Evolutionary conservation across 768 basidiomycete species (phyloP).

Genomic region (Trichaptum fuscoviolaceum): DNA sequence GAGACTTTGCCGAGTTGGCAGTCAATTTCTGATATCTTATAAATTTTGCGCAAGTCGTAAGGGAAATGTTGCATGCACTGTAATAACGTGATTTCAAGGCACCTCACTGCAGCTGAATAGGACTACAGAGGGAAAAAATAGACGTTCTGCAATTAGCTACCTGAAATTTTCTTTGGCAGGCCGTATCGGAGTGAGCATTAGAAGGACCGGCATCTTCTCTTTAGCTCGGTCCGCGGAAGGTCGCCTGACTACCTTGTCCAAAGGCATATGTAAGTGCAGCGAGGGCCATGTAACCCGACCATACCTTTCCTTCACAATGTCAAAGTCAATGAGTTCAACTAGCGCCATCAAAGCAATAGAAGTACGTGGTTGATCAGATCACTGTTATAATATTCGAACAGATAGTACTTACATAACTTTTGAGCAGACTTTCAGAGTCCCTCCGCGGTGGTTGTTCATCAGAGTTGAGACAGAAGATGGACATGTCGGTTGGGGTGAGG

Average conservation of each 20-base stretch:
- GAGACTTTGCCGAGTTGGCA: background rate
- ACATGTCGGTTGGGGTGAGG: conserved; percentile 70
- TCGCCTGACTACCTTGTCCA: background rate
- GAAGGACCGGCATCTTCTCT: background rate
- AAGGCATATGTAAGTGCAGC: background rate
- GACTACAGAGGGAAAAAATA: no score
- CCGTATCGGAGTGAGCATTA: background rate
- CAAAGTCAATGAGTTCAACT: background rate
- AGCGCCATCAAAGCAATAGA: conserved; percentile 16
- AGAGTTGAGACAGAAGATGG: conserved; percentile 61
- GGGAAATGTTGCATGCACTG: no score
- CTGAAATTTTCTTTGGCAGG: no score
- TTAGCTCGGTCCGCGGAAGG: background rate
- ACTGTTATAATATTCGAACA: background rate
- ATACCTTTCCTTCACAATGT: background rate
- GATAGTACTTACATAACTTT: background rate
- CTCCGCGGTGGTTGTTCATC: conserved; percentile 70
- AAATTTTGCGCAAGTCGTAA: no score
- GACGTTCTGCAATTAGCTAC: no score
- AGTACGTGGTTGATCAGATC: conserved; percentile 12
- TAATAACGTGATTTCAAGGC: no score
- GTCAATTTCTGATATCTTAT: no score
- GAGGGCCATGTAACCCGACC: background rate
- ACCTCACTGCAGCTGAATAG: no score
- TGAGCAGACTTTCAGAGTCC: conserved; percentile 55